Conservation (phyloP, 1,139 yeast genomes). For the Candida tunisiensis region DNA sequence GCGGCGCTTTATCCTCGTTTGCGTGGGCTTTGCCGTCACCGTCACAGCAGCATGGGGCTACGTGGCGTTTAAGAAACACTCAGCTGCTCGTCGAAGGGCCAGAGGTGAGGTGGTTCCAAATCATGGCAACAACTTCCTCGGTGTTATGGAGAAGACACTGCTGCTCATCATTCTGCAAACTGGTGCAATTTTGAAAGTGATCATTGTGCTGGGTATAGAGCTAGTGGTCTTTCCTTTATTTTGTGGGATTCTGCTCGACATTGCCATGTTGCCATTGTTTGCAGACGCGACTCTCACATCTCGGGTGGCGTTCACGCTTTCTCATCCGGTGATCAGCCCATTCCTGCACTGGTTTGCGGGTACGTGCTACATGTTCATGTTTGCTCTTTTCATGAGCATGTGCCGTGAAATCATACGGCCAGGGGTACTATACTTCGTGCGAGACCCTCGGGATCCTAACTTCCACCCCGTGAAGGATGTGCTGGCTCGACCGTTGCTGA, state of each 20-base stretch:
- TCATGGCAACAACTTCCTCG: no score
- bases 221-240: slow-evolving; percentile 69
- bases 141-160: no score
- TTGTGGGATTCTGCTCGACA: slow-evolving; percentile 67
- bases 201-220: slow-evolving; percentile 61
- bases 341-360: slow-evolving; percentile 56
- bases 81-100: no score
- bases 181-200: slow-evolving; percentile 53
- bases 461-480: slow-evolving; percentile 84
- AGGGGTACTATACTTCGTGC: slow-evolving; percentile 79
- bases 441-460: slow-evolving; percentile 91
- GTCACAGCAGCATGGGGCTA: no score
- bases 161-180: no score
- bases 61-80: no score
- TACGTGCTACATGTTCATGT: slow-evolving; percentile 69
- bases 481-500: slow-evolving; percentile 50
- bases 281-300: slow-evolving; percentile 6
- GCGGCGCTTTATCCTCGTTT: no score
- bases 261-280: slow-evolving; percentile 30
- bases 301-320: neutral
- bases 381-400: slow-evolving; percentile 81
- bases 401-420: slow-evolving; percentile 63
- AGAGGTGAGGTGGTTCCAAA: no score
- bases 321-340: slow-evolving; percentile 12
- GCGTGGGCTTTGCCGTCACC: no score